Percentiles rank a stretch among this genome's conserved stretches.
Evolutionary conservation across 2,329 filamentous ascomycete species (phyloP).

Genomic region (Malbranchea zuffiana): DNA sequence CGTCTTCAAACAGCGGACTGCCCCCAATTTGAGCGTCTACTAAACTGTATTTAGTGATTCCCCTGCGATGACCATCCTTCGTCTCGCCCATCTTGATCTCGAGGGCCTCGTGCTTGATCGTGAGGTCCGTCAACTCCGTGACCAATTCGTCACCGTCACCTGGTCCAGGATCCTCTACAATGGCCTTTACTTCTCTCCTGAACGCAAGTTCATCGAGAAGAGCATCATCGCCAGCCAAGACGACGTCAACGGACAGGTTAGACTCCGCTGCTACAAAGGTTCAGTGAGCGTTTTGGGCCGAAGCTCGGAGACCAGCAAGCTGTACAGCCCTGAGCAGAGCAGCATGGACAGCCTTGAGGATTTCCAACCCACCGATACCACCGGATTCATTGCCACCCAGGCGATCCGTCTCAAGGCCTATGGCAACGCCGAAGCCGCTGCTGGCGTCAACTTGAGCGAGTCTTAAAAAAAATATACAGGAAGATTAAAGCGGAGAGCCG

Average conservation of each 20-base stretch:
- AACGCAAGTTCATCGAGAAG: conserved; percentile 55
- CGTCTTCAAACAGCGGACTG: neutral
- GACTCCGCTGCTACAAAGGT: conserved; percentile 53
- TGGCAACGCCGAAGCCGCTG: conserved; percentile 13
- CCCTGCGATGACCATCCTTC: conserved; percentile 47
- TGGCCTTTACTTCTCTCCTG: conserved; percentile 54
- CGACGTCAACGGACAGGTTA: conserved; percentile 47
- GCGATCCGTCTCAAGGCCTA: conserved; percentile 20
- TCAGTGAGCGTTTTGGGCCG: conserved; percentile 24
- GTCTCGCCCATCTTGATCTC: conserved; percentile 50
- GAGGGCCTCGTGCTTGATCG: conserved; percentile 55
- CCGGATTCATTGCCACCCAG: conserved; percentile 42
- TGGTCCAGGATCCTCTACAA: conserved; percentile 48
- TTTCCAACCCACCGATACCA: conserved; percentile 52
- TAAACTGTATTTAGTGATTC: conserved; percentile 25
- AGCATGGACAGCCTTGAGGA: conserved; percentile 56
- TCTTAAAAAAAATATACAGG: conserved; percentile 9
- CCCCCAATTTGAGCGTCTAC: no score
- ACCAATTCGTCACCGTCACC: conserved; percentile 51
- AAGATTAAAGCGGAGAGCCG: no score
- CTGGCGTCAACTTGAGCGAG: conserved; percentile 13
- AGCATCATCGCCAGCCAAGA: conserved; percentile 49
- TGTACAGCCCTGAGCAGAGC: conserved; percentile 51
- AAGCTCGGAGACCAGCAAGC: conserved; percentile 44
- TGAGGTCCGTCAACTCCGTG: conserved; percentile 52